Base-by-base conservation (phyloP, 2,329 filamentous ascomycete genomes). In the Pseudogymnoascus sp. region DNA sequence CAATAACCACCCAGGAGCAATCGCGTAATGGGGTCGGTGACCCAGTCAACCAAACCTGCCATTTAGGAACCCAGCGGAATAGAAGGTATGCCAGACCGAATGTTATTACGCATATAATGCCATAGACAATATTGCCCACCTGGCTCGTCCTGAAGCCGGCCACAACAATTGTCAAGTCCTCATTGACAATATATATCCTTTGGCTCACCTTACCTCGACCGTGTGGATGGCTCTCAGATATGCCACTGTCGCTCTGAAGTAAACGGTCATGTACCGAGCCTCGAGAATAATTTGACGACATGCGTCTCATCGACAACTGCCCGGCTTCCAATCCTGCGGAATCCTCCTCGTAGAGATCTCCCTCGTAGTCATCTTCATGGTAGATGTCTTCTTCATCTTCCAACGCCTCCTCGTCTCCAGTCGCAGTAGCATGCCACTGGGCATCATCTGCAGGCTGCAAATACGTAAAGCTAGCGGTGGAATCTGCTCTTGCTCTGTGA, bases 121-220 rank as follows among this genome's bases (percentile, higher is more conserved):
- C 69, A 73, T 97, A 97, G 0, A 86, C 67, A 1, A 82, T 75
- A 70, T 86, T 89, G 1, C 95, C 91, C 12, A 85, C 66, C 3
- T 77, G 75, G 67, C 88, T 93, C 3, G 92, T 97, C 60, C 83
- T 86, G 75, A 97, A 99, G 0, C 95, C 95, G 23, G 93, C 91
- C 72, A 97, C 86, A 29, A 93, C 93, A 70, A 97, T 92, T 0
- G 92, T 97, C 67, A 99, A 79, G 74, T 99, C 95, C 75, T 99
- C 95, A 45, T 91, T 96, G 64, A 86, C 81, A 76, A 99, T 92
- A 75, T 97, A 95, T 23, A 97, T 83, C 77, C 97, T 97, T 75
- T 99, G 95, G 70, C 83, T 96, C 29, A 83, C 80, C 64, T 90
- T 85, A 45, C 85, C 84, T 42, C 78, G 79, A 60, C 82, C 84